These are phyloP conservation scores for Russula lepida DNA, from an alignment of 768 basidiomycete genomes.

Conservation along the genomic window DNA sequence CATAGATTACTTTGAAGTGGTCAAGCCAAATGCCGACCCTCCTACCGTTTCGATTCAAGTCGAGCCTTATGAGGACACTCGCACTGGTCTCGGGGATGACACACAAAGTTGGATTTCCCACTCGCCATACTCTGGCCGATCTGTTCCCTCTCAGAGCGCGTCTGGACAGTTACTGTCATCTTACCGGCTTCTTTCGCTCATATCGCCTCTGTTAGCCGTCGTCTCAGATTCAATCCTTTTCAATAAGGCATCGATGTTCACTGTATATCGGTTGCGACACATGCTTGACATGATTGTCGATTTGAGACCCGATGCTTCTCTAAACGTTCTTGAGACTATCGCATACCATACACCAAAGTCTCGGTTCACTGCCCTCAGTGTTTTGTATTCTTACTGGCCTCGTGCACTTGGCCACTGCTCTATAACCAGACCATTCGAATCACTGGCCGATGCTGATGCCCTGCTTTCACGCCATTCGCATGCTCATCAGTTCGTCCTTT, in stretches of 20 bases:
- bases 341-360: conserved; percentile 55
- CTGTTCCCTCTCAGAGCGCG: conserved; percentile 41
- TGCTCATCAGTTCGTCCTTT: conserved; percentile 61
- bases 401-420: conserved; percentile 57
- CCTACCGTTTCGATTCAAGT: conserved; percentile 22
- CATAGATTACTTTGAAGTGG: background rate
- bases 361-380: conserved; percentile 44
- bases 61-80: conserved; percentile 11
- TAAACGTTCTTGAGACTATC: conserved; percentile 62
- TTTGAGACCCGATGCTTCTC: conserved; percentile 58
- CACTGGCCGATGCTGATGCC: conserved; percentile 29
- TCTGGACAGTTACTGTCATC: conserved; percentile 46
- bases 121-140: conserved; percentile 8
- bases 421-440: conserved; percentile 45
- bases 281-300: conserved; percentile 46
- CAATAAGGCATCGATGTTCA: conserved; percentile 28
- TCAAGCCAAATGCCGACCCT: background rate
- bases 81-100: background rate
- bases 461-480: conserved; percentile 31
- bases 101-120: conserved; percentile 23
- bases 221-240: conserved; percentile 51
- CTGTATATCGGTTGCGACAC: conserved; percentile 42
- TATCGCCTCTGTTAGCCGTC: conserved; percentile 54
- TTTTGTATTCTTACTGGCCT: conserved; percentile 61
- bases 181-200: conserved; percentile 53